Evolutionary conservation across 805 yeast genomes (phyloP).

Genomic region (Yarrowia bubula): DNA sequence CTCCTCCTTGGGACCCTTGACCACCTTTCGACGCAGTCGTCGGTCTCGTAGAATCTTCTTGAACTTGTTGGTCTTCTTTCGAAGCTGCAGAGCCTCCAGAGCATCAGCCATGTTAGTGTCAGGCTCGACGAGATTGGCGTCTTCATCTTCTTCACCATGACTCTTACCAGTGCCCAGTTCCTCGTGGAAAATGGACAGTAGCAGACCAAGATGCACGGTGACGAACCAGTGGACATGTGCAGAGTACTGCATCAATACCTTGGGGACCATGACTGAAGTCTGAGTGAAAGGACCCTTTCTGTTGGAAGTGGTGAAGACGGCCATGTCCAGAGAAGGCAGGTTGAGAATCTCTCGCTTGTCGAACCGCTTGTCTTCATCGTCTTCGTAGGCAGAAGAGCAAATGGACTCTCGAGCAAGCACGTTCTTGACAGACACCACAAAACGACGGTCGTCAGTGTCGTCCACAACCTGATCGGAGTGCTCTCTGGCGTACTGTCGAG

Average conservation of each 20-base stretch:
- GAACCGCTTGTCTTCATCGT: conserved; percentile 29
- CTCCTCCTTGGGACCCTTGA: conserved; percentile 18
- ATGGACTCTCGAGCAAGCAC: conserved; percentile 18
- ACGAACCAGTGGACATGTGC: conserved; percentile 25
- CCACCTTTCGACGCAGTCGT: neutral
- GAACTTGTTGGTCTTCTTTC: conserved; percentile 27
- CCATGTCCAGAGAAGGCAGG: conserved; percentile 35
- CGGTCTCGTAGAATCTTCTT: conserved; percentile 14
- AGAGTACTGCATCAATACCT: conserved; percentile 14
- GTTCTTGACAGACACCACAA: conserved; percentile 11
- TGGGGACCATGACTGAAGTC: neutral
- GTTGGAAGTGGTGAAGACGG: conserved; percentile 30
- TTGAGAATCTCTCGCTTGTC: conserved; percentile 32
- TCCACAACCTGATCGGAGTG: conserved; percentile 12
- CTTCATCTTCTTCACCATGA: neutral
- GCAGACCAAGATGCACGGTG: conserved; percentile 7
- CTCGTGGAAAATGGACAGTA: conserved; percentile 10
- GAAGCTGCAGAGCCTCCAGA: conserved; percentile 14
- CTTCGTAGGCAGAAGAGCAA: neutral
- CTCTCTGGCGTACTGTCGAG: conserved; percentile 10
- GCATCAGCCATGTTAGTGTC: conserved; percentile 5
- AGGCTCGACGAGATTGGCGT: conserved; percentile 1
- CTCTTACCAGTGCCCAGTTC: conserved; percentile 9
- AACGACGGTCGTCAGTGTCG: conserved; percentile 32
- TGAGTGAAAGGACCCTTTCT: conserved; percentile 27